Percentiles rank a stretch among this genome's conserved stretches.
Conservation (phyloP, 1,284 basidiomycete genomes). For the Ganoderma resinaceum region DNA sequence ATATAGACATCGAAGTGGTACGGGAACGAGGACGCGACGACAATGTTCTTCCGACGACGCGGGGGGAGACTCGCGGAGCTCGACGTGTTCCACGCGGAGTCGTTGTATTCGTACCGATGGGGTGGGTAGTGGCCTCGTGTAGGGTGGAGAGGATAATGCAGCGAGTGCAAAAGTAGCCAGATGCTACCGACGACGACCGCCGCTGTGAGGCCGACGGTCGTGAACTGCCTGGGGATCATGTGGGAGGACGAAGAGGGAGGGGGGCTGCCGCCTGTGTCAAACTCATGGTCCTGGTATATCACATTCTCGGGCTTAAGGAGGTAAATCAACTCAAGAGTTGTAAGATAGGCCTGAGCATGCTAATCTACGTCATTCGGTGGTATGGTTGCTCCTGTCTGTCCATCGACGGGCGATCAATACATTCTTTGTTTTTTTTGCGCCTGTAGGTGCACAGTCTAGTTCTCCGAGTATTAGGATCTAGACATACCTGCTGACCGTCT, state of each 20-base stretch:
- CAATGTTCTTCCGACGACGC: constrained; percentile 31
- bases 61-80: neutral
- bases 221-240: constrained; percentile 13
- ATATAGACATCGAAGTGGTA: constrained; percentile 47
- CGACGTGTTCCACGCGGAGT: neutral
- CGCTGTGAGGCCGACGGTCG: constrained; percentile 16
- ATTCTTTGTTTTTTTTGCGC: neutral
- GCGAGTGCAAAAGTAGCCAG: constrained; percentile 21
- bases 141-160: neutral
- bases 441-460: neutral
- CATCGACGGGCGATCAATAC: neutral
- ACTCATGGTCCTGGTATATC: neutral
- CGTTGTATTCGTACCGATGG: neutral
- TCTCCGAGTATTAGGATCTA: neutral
- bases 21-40: constrained; percentile 42
- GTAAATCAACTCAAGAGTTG: neutral
- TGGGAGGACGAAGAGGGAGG: constrained; percentile 3
- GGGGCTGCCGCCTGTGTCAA: neutral
- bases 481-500: neutral
- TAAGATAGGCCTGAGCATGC: neutral
- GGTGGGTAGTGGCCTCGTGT: constrained; percentile 11
- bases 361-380: neutral
- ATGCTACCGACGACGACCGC: constrained; percentile 16
- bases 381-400: neutral
- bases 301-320: neutral